These are phyloP conservation scores for Solanum hybrid DNA, from an alignment of 305 asterid genomes.

Conservation along the genomic window DNA sequence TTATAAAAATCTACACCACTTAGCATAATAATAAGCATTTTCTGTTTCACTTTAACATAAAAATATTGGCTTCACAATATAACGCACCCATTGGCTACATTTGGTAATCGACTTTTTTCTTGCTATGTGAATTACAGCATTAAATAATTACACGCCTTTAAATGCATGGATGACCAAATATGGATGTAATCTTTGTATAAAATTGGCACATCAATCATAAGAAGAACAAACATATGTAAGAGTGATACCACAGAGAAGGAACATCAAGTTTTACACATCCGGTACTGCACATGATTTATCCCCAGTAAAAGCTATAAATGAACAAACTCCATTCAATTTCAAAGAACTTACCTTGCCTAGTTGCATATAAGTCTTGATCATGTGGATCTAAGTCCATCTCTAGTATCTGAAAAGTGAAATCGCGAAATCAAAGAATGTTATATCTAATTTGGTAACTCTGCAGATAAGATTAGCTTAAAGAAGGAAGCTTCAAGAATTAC, in stretches of 20 bases:
- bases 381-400: conserved; percentile 88
- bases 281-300: neutral
- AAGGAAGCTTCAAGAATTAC: conserved; percentile 33
- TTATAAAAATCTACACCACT: conserved; percentile 6
- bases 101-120: neutral
- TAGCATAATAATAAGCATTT: neutral
- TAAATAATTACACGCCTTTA: neutral
- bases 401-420: conserved; percentile 58
- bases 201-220: neutral
- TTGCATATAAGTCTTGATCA: conserved; percentile 42
- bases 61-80: neutral
- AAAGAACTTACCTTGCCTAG: conserved; percentile 43
- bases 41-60: neutral
- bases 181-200: neutral
- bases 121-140: neutral
- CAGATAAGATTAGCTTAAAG: conserved; percentile 3
- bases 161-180: neutral
- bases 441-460: neutral
- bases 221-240: neutral
- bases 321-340: neutral
- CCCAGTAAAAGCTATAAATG: neutral
- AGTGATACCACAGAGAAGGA: neutral
- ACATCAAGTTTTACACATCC: neutral
- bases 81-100: neutral
- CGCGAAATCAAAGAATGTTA: conserved; percentile 8